Evolutionary conservation across 2,329 filamentous ascomycete genomes (phyloP).

Genomic region (Arthroderma sp.): DNA sequence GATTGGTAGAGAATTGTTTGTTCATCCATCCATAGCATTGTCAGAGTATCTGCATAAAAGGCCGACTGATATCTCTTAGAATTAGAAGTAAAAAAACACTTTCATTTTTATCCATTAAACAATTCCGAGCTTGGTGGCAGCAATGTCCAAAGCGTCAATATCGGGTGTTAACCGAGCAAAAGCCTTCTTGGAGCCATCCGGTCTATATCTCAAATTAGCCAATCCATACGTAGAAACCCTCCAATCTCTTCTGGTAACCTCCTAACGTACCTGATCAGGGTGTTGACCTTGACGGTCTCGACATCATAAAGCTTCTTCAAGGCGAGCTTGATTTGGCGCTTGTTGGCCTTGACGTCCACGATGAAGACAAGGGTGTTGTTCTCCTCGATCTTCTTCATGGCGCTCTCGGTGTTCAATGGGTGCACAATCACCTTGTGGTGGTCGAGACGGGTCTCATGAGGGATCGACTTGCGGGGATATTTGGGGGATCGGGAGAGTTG

Average conservation of each 20-base stretch:
- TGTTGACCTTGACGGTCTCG: conserved; percentile 98
- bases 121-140: conserved; percentile 95
- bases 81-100: conserved; percentile 4
- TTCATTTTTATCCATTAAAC: conserved; percentile 47
- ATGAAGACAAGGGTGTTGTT: conserved; percentile 99
- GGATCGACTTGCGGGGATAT: conserved; percentile 92
- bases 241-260: neutral
- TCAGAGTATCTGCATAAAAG: conserved; percentile 5
- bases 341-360: conserved; percentile 94
- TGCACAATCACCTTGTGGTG: conserved; percentile 96
- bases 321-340: conserved; percentile 96
- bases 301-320: conserved; percentile 99
- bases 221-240: neutral
- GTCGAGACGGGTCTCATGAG: conserved; percentile 81
- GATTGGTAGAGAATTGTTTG: too few relatives aligned
- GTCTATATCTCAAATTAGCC: conserved; percentile 38
- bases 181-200: conserved; percentile 97
- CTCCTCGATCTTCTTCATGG: conserved; percentile 99
- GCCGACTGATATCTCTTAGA: conserved; percentile 9
- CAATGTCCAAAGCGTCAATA: conserved; percentile 97
- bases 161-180: conserved; percentile 91
- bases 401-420: conserved; percentile 98
- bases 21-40: neutral
- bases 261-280: conserved; percentile 69
- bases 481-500: conserved; percentile 80